Evolutionary conservation across 768 basidiomycete genomes (phyloP).

Genomic region (Lentinula sp.): DNA sequence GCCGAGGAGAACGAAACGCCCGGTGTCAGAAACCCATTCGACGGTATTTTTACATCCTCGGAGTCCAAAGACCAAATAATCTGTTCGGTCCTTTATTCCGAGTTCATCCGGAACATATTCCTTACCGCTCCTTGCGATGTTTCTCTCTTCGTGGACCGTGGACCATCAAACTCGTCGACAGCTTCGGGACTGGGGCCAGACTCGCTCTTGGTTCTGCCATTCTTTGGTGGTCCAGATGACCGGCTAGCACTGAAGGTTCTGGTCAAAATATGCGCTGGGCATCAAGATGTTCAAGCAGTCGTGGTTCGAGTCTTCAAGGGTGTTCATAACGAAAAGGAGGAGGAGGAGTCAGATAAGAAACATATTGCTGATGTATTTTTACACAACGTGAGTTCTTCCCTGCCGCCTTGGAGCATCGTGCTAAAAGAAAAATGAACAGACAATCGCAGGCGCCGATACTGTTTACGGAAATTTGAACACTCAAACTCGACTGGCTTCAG

Average conservation of each 20-base stretch:
- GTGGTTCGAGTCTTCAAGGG: conserved; percentile 56
- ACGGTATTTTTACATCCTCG: conserved; percentile 60
- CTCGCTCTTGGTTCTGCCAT: conserved; percentile 63
- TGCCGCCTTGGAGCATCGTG: background rate
- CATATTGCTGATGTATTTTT: conserved; percentile 25
- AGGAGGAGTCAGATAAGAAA: conserved; percentile 19
- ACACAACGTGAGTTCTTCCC: conserved; percentile 1
- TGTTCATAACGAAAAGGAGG: conserved; percentile 23
- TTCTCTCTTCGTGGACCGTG: conserved; percentile 81
- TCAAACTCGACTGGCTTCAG: conserved; percentile 62
- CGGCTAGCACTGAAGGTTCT: conserved; percentile 77
- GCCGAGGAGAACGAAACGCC: conserved; percentile 21
- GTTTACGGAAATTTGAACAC: conserved; percentile 63
- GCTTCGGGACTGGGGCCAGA: conserved; percentile 36
- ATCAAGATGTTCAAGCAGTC: conserved; percentile 61
- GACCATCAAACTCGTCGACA: conserved; percentile 22
- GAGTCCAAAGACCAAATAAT: conserved; percentile 42
- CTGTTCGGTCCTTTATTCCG: conserved; percentile 57
- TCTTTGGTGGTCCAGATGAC: conserved; percentile 94
- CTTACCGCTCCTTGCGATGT: conserved; percentile 67
- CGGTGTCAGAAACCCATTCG: conserved; percentile 55
- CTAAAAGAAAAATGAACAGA: conserved; percentile 22
- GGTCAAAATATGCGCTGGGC: conserved; percentile 62
- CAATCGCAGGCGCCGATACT: conserved; percentile 56
- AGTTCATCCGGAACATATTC: conserved; percentile 84